Conservation (phyloP, 2,329 filamentous ascomycete species). For the Pseudopithomyces chartarum region DNA sequence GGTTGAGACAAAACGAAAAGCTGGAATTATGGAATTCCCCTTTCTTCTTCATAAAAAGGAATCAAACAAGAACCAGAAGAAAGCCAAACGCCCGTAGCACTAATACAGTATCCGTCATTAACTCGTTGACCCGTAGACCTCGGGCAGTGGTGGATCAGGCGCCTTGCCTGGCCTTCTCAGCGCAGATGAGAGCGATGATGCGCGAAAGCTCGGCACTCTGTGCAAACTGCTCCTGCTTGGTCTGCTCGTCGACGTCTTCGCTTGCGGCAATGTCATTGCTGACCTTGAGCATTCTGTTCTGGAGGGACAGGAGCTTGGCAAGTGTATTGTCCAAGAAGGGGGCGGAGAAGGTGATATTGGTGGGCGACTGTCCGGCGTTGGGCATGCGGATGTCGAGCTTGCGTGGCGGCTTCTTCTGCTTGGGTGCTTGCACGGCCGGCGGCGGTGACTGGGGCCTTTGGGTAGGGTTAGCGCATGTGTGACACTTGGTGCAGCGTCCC, state of each 20-base stretch:
- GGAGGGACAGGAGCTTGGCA: conserved; percentile 54
- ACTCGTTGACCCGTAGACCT: background rate
- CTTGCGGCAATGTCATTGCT: conserved; percentile 53
- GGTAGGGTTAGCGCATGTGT: conserved; percentile 13
- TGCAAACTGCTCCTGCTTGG: conserved; percentile 56
- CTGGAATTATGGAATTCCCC: too few species aligned
- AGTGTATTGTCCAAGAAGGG: conserved; percentile 60
- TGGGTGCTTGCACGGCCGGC: conserved; percentile 24
- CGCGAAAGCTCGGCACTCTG: conserved; percentile 55
- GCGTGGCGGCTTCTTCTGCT: conserved; percentile 50
- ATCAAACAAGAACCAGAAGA: background rate
- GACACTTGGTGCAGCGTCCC: background rate
- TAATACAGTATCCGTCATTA: background rate
- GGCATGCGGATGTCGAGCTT: conserved; percentile 57
- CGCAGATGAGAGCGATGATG: conserved; percentile 58
- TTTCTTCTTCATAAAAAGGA: too few species aligned
- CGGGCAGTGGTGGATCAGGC: conserved; percentile 14
- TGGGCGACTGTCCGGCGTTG: conserved; percentile 37
- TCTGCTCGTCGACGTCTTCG: conserved; percentile 52
- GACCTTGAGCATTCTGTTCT: conserved; percentile 56
- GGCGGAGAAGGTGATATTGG: conserved; percentile 55
- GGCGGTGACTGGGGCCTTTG: conserved; percentile 29
- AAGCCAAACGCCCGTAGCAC: background rate
- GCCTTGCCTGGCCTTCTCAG: conserved; percentile 58
- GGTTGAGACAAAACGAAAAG: too few species aligned